Base-by-base conservation (phyloP, 495 filamentous ascomycete species). In the Tricharina praecox region DNA sequence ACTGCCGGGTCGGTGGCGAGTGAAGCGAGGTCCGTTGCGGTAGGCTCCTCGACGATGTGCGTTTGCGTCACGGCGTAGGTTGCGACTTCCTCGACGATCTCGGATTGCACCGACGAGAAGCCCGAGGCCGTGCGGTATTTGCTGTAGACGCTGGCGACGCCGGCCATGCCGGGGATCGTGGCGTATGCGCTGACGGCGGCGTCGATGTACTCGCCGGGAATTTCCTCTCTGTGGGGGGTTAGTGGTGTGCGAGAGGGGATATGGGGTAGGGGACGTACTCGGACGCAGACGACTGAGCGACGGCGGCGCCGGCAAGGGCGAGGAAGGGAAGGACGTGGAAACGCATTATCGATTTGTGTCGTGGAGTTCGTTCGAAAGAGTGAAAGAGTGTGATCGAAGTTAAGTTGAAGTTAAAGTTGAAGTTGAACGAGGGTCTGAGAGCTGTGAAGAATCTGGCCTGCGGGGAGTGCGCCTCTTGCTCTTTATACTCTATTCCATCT, bases 1-100 rank as follows among this genome's bases (percentile, higher is more conserved):
- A 46, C 19, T 8, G 30, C 43, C 1, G 43, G 43, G 18, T 46
- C 43, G n/a, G 25, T 46, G 28, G 30, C 43, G 8, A 46, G 15
- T 8, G 18, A 11, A 8, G 43, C 23, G 25, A 26, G 43, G 13
- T 46, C 30, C 4, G 43, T 46, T 4, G 43, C 43, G 28, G 43
- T 33, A 7, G 26, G 43, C 4, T 4, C 5, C 4, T 5, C 9
- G 4, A 18, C 18, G 16, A 34, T 9, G 9, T 11, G 10, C 5
- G 43, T 46, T 19, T 20, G 18, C 3, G 20, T 30, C 19, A 23
- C 41, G 1, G 26, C 26, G 24, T 46, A 46, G 4, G 10, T 25
- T 2, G 34, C 10, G 13, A 20, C 25, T 11, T 11, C 15, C 15
- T 32, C 15, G 24, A 34, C 24, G 24, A 46, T n/a, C 9, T 11